Conservation (phyloP, 1,139 yeast genomes). For the Yamadazyma jaroonii region DNA sequence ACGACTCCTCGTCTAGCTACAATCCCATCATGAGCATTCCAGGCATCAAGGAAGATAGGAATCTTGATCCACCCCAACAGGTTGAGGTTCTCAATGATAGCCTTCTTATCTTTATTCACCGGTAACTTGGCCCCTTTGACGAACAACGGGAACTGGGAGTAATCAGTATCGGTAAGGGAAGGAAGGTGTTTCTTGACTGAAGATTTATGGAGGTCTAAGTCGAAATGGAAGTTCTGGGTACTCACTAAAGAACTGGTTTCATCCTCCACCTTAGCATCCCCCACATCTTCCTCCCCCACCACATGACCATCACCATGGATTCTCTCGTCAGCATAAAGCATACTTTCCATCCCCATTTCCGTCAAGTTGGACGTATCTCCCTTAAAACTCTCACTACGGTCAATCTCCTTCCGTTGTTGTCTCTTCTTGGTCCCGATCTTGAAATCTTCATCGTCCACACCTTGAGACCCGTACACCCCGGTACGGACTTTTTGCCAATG, state of each 20-base stretch:
- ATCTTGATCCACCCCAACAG: conserved; percentile 61
- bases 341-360: conserved; percentile 35
- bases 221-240: neutral
- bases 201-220: conserved; percentile 22
- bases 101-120: conserved; percentile 37
- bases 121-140: conserved; percentile 27
- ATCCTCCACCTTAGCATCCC: conserved; percentile 11
- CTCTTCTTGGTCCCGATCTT: conserved; percentile 31
- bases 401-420: conserved; percentile 23
- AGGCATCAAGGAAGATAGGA: conserved; percentile 60
- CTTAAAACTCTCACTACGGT: conserved; percentile 37
- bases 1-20: conserved; percentile 64
- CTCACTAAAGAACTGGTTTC: too few species aligned
- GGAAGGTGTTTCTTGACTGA: conserved; percentile 18
- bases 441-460: conserved; percentile 33
- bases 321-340: conserved; percentile 39
- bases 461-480: conserved; percentile 32
- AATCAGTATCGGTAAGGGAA: conserved; percentile 18
- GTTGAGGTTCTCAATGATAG: conserved; percentile 51
- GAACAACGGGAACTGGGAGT: conserved; percentile 29
- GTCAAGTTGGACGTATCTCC: conserved; percentile 44
- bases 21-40: conserved; percentile 73
- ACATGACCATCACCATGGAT: conserved; percentile 16
- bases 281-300: conserved; percentile 16
- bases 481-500: conserved; percentile 37